Base-by-base conservation (phyloP, 2,329 filamentous ascomycete species). In the Drechslera avenae region DNA sequence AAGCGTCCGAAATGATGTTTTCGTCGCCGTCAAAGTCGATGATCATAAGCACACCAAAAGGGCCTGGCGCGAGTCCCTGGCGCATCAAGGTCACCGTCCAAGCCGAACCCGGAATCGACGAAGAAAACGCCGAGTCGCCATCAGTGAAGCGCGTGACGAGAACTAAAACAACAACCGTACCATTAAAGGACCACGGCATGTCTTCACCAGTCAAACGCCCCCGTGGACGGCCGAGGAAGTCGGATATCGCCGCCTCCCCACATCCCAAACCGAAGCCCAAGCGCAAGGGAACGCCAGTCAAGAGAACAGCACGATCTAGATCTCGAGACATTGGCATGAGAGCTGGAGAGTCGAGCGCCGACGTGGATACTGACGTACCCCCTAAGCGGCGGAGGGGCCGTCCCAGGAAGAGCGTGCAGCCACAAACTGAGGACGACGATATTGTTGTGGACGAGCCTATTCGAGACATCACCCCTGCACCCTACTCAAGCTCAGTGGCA, bases 71-170 rank as follows among this genome's bases (percentile, higher is more conserved):
- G 23, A 79, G 75, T 57, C 78, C 78, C 16, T 79, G 76, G 76
- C 73, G 74, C 50, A 78, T 80, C 64, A 78, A 76, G 48, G 78
- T 81, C 46, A 81, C 78, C 1, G 78, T 81, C 8, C 68, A 80
- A 56, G 76, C 78, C 12, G 76, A 79, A 55, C 76, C 75, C 31
- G 66, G 67, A 14, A 66, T 59, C 46, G 69, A 73, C 43, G 61
- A 59, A 30, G 71, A 73, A 32, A 67, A 70, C 48, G 41, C 56
- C 9, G 50, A 57, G 39, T 73, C 71, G 9, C 72, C 71, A 14
- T 66, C 57, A 9, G 60, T 66, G 3, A 63, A 62, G 39, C 65
- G 57, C 26, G 48, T 62, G 14, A 67, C 62, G 16, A 57, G 67
- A 26, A 69, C 67, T 14, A 67, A 63, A 43, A 76, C 75, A 0